These are phyloP conservation scores for Colletotrichum eleusines DNA, from an alignment of 2,329 filamentous ascomycete genomes.

Conservation along the genomic window DNA sequence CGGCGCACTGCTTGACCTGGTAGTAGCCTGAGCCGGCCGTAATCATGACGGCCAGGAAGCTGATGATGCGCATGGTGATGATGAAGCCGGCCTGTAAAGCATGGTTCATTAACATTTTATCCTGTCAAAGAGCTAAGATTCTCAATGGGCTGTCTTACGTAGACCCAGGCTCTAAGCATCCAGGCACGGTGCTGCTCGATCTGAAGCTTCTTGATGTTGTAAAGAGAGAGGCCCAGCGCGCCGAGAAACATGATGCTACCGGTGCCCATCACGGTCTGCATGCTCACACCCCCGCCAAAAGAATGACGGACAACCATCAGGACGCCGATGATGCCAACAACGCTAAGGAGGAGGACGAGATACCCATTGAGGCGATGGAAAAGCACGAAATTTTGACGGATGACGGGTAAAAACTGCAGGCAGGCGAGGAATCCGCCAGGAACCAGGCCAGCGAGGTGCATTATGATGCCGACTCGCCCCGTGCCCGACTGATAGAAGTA, in stretches of 20 bases:
- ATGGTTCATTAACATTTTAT: background rate
- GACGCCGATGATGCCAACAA: conserved; percentile 60
- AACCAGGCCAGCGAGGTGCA: conserved; percentile 61
- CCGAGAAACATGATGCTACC: conserved; percentile 59
- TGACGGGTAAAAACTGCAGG: conserved; percentile 62
- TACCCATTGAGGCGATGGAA: conserved; percentile 74
- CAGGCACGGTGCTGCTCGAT: conserved; percentile 74
- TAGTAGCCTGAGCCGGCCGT: conserved; percentile 48
- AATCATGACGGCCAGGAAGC: conserved; percentile 55
- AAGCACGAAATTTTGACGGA: conserved; percentile 61
- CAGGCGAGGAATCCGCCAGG: conserved; percentile 58
- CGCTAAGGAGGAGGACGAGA: conserved; percentile 60
- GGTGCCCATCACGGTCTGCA: conserved; percentile 59
- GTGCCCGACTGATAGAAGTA: conserved; percentile 49
- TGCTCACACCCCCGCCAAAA: conserved; percentile 66
- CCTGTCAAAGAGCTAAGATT: background rate
- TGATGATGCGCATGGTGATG: conserved; percentile 62
- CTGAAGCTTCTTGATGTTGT: conserved; percentile 70
- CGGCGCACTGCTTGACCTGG: conserved; percentile 58
- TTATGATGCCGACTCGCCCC: conserved; percentile 56
- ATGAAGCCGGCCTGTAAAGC: conserved; percentile 56
- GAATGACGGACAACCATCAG: conserved; percentile 64
- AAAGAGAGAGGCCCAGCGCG: conserved; percentile 60
- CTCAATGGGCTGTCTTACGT: conserved; percentile 48
- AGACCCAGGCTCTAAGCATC: conserved; percentile 70